Percentiles rank a stretch among this genome's conserved stretches.
Conservation (phyloP, 2,329 filamentous ascomycete genomes). For the Aspergillus puulaauensis region DNA sequence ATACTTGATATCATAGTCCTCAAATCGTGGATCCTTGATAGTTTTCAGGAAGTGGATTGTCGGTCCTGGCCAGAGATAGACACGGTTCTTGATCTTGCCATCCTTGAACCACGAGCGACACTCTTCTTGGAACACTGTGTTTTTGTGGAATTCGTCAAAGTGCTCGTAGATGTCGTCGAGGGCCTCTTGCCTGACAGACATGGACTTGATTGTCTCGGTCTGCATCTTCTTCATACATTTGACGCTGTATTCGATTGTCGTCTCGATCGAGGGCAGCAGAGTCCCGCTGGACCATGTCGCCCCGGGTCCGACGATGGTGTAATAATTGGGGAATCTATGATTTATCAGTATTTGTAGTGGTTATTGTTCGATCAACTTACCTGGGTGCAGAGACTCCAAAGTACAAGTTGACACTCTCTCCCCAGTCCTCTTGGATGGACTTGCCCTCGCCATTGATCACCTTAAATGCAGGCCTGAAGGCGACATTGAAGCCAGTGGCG, state of each 20-base stretch:
- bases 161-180: constrained; percentile 35
- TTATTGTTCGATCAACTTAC: neutral
- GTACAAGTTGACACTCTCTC: neutral
- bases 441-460: constrained; percentile 1
- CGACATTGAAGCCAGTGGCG: neutral
- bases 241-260: constrained; percentile 42
- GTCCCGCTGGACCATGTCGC: constrained; percentile 43
- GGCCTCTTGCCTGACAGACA: constrained; percentile 37
- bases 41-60: neutral
- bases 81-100: neutral
- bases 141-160: constrained; percentile 33
- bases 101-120: constrained; percentile 39
- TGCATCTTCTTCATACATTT: constrained; percentile 38
- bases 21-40: neutral
- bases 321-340: constrained; percentile 47
- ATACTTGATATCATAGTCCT: constrained; percentile 7
- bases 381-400: neutral
- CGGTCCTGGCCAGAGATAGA: neutral
- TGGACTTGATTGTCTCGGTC: constrained; percentile 29
- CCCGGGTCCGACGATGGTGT: constrained; percentile 31
- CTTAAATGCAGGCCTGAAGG: neutral
- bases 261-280: constrained; percentile 31
- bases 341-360: neutral
- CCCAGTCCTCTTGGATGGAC: neutral
- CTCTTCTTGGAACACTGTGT: constrained; percentile 32